phyloP scores from a whole-genome alignment of 2,329 filamentous ascomycete species.

The Fusarium sp. region DNA sequence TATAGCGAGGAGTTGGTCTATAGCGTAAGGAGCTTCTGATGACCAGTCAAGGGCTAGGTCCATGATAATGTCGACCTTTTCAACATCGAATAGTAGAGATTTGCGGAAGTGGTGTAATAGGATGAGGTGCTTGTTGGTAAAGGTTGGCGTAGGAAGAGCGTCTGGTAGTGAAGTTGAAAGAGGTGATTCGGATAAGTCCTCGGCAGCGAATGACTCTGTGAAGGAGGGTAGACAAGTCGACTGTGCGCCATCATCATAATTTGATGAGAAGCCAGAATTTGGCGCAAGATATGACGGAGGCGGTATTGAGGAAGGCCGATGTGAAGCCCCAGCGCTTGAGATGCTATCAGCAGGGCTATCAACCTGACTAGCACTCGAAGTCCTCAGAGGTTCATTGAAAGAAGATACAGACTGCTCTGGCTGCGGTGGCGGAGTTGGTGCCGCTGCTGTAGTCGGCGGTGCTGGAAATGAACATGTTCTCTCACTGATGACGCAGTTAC shows the following conservation, averaged over 20 bases:
- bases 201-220: slow-evolving; percentile 29
- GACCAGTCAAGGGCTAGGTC: slow-evolving; percentile 50
- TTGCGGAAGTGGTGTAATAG: slow-evolving; percentile 54
- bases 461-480: slow-evolving; percentile 52
- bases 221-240: slow-evolving; percentile 41
- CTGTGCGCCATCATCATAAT: slow-evolving; percentile 10
- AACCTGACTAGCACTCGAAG: slow-evolving; percentile 18
- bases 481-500: slow-evolving; percentile 54
- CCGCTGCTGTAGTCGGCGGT: slow-evolving; percentile 7
- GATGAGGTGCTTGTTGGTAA: slow-evolving; percentile 54
- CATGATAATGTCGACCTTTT: slow-evolving; percentile 42
- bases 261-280: neutral
- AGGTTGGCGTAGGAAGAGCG: slow-evolving; percentile 40
- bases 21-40: slow-evolving; percentile 56
- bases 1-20: slow-evolving; percentile 60
- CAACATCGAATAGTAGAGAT: slow-evolving; percentile 40
- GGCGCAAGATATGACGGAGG: slow-evolving; percentile 30
- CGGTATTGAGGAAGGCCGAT: slow-evolving; percentile 19
- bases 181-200: slow-evolving; percentile 26
- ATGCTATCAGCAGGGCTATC: slow-evolving; percentile 42
- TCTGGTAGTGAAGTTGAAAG: slow-evolving; percentile 20
- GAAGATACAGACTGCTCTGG: slow-evolving; percentile 9
- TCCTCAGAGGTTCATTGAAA: slow-evolving; percentile 4
- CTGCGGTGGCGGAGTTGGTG: slow-evolving; percentile 16
- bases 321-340: slow-evolving; percentile 25